Conservation (phyloP, 345 rosid genomes). For the Hevea brasiliensis region DNA sequence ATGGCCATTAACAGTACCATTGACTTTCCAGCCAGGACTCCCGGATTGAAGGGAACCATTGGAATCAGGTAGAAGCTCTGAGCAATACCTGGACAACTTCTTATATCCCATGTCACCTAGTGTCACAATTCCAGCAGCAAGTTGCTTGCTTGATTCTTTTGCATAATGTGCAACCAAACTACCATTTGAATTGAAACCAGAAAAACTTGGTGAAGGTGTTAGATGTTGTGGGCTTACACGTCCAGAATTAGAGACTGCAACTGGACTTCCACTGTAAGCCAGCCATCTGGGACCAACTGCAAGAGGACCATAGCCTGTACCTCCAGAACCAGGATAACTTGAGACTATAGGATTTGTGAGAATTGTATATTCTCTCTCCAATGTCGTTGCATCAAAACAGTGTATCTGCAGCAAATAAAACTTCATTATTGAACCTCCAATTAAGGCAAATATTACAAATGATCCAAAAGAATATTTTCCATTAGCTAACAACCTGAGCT, state of each 20-base stretch:
- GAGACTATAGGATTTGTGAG: constrained; percentile 58
- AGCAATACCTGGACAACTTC: constrained; percentile 64
- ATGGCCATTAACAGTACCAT: constrained; percentile 54
- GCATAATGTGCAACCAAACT: constrained; percentile 73
- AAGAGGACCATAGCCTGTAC: constrained; percentile 86
- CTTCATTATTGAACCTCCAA: constrained; percentile 11
- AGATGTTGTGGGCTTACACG: constrained; percentile 66
- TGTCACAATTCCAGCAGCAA: constrained; percentile 79
- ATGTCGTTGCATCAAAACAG: constrained; percentile 67
- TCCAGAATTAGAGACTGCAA: constrained; percentile 46
- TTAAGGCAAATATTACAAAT: not conserved
- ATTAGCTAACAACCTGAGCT: constrained; percentile 59
- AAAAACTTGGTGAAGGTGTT: constrained; percentile 48
- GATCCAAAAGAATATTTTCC: not conserved
- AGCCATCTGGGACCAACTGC: constrained; percentile 97
- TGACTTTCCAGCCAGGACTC: constrained; percentile 55
- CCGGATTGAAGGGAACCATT: constrained; percentile 41
- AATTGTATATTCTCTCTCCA: constrained; percentile 60
- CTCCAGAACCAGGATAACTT: constrained; percentile 51
- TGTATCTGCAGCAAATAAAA: constrained; percentile 63
- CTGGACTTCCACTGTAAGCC: constrained; percentile 84
- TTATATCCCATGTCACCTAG: constrained; percentile 85
- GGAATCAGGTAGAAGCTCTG: constrained; percentile 77
- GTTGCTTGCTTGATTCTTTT: constrained; percentile 86
- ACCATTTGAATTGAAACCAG: constrained; percentile 52